Percentiles rank a stretch among this genome's conserved stretches.
phyloP scores from a whole-genome alignment of 1,284 basidiomycete genomes.

The Ustilago shanxiensis region DNA sequence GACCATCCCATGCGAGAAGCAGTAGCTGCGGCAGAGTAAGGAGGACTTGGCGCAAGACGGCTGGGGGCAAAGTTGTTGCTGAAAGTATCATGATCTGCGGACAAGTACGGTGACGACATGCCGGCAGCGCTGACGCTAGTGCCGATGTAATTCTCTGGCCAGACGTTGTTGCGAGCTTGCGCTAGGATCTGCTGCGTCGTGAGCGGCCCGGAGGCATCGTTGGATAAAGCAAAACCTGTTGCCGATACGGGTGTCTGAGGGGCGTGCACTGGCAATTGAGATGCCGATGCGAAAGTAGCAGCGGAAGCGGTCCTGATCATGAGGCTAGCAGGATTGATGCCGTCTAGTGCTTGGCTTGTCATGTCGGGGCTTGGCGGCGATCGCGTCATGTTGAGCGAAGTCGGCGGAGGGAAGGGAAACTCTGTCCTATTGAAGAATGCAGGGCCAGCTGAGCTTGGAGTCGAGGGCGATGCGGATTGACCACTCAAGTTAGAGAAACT shows the following conservation, averaged over 20 bases:
- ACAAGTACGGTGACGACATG: slow-evolving; percentile 33
- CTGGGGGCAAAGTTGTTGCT: slow-evolving; percentile 27
- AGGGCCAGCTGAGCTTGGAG: slow-evolving; percentile 27
- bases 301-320: slow-evolving; percentile 17
- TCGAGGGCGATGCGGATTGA: slow-evolving; percentile 28
- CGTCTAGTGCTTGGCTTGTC: slow-evolving; percentile 12
- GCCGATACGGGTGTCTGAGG: slow-evolving; percentile 17
- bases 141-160: slow-evolving; percentile 47
- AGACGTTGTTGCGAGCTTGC: slow-evolving; percentile 45
- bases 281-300: slow-evolving; percentile 6
- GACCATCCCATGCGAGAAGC: slow-evolving; percentile 15
- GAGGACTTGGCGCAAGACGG: slow-evolving; percentile 33
- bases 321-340: background rate
- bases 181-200: slow-evolving; percentile 51
- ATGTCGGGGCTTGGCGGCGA: slow-evolving; percentile 20
- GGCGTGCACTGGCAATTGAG: background rate
- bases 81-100: slow-evolving; percentile 28
- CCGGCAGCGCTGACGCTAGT: slow-evolving; percentile 39
- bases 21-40: slow-evolving; percentile 12
- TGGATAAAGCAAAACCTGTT: slow-evolving; percentile 3
- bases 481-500: slow-evolving; percentile 45
- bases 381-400: slow-evolving; percentile 3
- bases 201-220: slow-evolving; percentile 15
- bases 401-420: slow-evolving; percentile 36
- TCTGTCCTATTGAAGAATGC: slow-evolving; percentile 20